A percentile compares a stretch with the other conserved stretches of the same genome.
Evolutionary conservation across 306 rosid species (phyloP).

Genomic region (Spatholobus suberectus): DNA sequence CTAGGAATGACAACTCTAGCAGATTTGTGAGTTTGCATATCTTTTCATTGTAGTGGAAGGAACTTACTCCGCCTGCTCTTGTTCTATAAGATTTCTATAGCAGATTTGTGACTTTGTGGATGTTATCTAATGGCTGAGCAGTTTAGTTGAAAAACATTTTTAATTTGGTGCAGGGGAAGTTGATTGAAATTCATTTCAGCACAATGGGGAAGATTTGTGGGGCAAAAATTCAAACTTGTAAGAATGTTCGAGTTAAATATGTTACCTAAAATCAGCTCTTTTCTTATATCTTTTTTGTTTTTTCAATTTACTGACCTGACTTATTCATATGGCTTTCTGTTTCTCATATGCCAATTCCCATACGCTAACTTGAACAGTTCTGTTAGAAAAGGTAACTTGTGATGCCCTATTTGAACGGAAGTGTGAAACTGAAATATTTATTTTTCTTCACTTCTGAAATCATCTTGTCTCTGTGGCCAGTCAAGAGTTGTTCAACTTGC

Average conservation of each 20-base stretch:
- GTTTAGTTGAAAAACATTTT: slow-evolving; percentile 39
- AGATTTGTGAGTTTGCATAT: slow-evolving; percentile 81
- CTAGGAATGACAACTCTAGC: slow-evolving; percentile 86
- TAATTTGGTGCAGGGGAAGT: slow-evolving; percentile 77
- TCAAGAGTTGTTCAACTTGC: slow-evolving; percentile 88
- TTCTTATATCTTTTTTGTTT: slow-evolving; percentile 27
- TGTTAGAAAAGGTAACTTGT: slow-evolving; percentile 85
- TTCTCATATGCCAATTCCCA: slow-evolving; percentile 48
- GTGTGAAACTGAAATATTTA: slow-evolving; percentile 38
- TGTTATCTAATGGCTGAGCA: slow-evolving; percentile 22
- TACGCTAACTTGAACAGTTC: slow-evolving; percentile 55
- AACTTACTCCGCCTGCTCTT: slow-evolving; percentile 20
- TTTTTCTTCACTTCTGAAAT: slow-evolving; percentile 45
- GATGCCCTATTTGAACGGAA: slow-evolving; percentile 38
- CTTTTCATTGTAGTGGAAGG: slow-evolving; percentile 31
- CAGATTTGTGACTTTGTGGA: slow-evolving; percentile 20
- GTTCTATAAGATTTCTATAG: slow-evolving; percentile 25
- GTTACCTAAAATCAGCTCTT: slow-evolving; percentile 26
- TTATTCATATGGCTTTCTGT: slow-evolving; percentile 40
- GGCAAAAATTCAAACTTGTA: slow-evolving; percentile 89
- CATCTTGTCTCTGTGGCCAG: slow-evolving; percentile 57
- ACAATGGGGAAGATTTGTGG: slow-evolving; percentile 76
- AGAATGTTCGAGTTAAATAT: slow-evolving; percentile 49
- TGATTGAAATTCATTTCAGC: slow-evolving; percentile 87
- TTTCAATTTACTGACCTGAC: slow-evolving; percentile 55